phyloP scores from a whole-genome alignment of 2,329 filamentous ascomycete species.

The Paecilomyces dactylethromorphus region DNA sequence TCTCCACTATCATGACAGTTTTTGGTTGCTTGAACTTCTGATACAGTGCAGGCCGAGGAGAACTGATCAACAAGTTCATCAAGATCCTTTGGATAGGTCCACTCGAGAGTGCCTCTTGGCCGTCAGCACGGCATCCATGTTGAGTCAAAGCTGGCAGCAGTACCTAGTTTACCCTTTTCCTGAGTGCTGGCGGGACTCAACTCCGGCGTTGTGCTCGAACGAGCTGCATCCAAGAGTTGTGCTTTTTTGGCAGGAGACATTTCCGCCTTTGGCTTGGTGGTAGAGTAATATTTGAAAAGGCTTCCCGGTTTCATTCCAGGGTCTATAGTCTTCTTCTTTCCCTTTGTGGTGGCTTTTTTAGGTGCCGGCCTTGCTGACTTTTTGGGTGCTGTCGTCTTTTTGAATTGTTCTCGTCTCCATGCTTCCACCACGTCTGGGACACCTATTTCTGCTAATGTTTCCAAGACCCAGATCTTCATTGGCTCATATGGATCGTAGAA shows the following conservation, averaged over 20 bases:
- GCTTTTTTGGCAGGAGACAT: conserved; percentile 21
- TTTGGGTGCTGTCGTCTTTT: conserved; percentile 17
- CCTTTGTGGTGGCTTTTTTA: conserved; percentile 21
- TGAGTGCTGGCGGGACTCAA: conserved; percentile 8
- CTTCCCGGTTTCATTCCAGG: conserved; percentile 34
- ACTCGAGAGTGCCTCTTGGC: background rate
- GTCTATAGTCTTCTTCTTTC: conserved; percentile 33
- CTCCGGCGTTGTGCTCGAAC: conserved; percentile 11
- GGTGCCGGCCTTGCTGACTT: conserved; percentile 13
- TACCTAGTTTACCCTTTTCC: conserved; percentile 2
- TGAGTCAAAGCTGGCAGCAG: background rate
- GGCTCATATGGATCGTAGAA: conserved; percentile 58
- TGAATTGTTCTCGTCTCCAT: conserved; percentile 48
- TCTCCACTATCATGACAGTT: background rate
- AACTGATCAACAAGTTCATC: conserved; percentile 5
- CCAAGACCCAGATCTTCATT: conserved; percentile 63
- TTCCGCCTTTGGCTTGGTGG: conserved; percentile 28
- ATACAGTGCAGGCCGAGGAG: background rate
- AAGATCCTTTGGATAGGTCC: background rate
- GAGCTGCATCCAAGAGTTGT: conserved; percentile 22
- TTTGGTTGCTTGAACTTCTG: background rate
- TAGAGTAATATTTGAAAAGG: conserved; percentile 34
- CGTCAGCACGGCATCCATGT: background rate
- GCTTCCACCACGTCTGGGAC: conserved; percentile 59
- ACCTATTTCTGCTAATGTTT: conserved; percentile 57